Evolutionary conservation across 2,329 filamentous ascomycete genomes (phyloP).

Genomic region (Colletotrichum graminicola): DNA sequence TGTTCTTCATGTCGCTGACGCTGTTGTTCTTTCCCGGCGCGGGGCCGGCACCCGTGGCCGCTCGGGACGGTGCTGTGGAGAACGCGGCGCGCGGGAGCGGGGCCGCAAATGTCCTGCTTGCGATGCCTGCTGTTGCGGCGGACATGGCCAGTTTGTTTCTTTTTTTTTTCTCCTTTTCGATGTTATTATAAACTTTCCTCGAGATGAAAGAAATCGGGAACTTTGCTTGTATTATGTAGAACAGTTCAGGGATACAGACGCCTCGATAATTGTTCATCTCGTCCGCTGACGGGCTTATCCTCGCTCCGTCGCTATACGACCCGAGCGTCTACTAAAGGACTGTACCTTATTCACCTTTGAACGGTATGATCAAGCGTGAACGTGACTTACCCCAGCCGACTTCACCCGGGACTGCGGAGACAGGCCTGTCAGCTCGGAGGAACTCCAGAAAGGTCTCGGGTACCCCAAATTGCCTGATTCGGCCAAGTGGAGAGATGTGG

Average conservation of each 20-base stretch:
- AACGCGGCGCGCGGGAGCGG: constrained; percentile 27
- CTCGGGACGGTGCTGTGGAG: constrained; percentile 21
- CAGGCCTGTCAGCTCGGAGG: constrained; percentile 1
- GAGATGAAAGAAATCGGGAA: neutral
- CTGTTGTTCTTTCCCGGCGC: constrained; percentile 3
- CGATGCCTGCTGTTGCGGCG: constrained; percentile 10
- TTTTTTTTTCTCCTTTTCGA: neutral
- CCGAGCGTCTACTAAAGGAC: constrained; percentile 20
- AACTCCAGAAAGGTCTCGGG: neutral
- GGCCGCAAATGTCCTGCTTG: neutral
- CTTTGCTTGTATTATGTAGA: neutral
- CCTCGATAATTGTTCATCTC: neutral
- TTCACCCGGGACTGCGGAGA: constrained; percentile 3
- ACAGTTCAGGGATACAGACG: neutral
- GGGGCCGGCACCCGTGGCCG: neutral
- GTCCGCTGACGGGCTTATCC: neutral
- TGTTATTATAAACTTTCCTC: neutral
- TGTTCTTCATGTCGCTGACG: neutral
- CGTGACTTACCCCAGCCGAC: constrained; percentile 5
- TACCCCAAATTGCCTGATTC: neutral
- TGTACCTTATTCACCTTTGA: constrained; percentile 11
- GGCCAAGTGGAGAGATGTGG: neutral
- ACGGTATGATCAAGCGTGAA: neutral
- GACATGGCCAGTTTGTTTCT: constrained; percentile 6
- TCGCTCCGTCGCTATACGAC: constrained; percentile 3